Evolutionary conservation across 2,329 filamentous ascomycete species (phyloP).

Genomic region (Furcasterigmium furcatum): DNA sequence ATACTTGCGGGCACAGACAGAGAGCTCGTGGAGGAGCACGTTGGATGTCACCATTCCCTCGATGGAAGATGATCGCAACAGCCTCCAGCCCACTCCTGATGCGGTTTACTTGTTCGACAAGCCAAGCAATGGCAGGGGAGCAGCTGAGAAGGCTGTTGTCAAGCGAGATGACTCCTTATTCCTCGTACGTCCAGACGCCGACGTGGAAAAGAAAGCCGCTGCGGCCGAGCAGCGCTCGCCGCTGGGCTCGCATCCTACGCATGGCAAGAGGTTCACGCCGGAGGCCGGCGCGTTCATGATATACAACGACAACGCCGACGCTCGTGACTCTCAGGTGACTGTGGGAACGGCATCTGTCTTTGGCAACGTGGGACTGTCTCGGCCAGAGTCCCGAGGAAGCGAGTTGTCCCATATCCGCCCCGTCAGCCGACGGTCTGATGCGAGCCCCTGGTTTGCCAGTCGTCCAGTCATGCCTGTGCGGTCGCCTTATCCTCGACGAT

Average conservation of each 20-base stretch:
- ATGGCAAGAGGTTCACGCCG: conserved; percentile 8
- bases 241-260: conserved; percentile 7
- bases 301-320: conserved; percentile 2
- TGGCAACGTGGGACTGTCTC: conserved; percentile 1
- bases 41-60: conserved; percentile 24
- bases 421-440: conserved; percentile 12
- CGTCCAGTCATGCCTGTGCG: conserved; percentile 11
- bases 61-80: conserved; percentile 10
- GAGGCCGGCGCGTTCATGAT: neutral
- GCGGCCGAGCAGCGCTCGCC: conserved; percentile 10
- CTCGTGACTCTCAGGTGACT: neutral
- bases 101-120: conserved; percentile 12
- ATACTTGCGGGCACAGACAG: conserved; percentile 13
- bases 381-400: conserved; percentile 6
- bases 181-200: neutral
- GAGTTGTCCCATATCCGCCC: conserved; percentile 8
- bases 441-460: conserved; percentile 12
- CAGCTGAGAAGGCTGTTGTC: neutral
- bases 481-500: conserved; percentile 3
- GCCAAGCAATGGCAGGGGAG: neutral
- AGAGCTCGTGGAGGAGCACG: conserved; percentile 20
- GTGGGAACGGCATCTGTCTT: conserved; percentile 1
- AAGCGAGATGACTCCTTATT: neutral
- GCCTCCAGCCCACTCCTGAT: conserved; percentile 18
- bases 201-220: neutral